Evolutionary conservation across 148 eudicot species (phyloP), one percentile per base, ranked within the genome.

Genomic region (Agrostemma githago): DNA sequence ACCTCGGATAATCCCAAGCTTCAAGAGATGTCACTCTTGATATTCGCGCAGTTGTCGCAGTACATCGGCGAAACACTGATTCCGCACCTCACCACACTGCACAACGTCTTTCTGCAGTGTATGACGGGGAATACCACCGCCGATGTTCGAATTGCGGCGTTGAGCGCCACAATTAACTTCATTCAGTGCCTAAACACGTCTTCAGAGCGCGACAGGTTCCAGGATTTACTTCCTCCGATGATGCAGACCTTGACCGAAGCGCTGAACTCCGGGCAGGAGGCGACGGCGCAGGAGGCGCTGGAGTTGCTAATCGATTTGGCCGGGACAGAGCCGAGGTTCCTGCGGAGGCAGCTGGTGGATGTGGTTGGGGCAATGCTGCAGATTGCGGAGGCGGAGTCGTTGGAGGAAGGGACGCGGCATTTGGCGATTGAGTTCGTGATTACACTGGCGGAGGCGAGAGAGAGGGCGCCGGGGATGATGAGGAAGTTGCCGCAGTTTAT

Each of bases 341-440:
- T 91, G 79, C 82, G 93, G 75, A 75, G 94, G 77, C 94, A 89
- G 71, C 70, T 92, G 66, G 90, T 82, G 75, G 92, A 92, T 62
- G 97, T 92, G 44, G 97, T 92, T 14, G 97, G 94, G 40, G 84
- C 94, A 53, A 92, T 92, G 94, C 68, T 92, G 80, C 94, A 92
- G 85, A 88, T 92, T 78, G 92, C 92, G 0, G 97, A 92, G 94
- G 94, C 97, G 0, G 92, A 89, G 51, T 60, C 80, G 3, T 81
- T 91, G 14, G 90, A 91, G 68, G 97, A 91, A 75, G 97, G 94
- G 60, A 92, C 97, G 0, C 74, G 92, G 17, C 97, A 92, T 82
- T 83, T 92, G 71, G 97, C 97, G 8, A 72, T 88, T 66, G 89
- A 88, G 73, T 85, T 88, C 53, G 86, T 88, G 53, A 84, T 84